Percentiles rank a stretch among this genome's conserved stretches.
Conservation (phyloP, 2,329 filamentous ascomycete genomes). For the Scortechinia acanthostroma region DNA sequence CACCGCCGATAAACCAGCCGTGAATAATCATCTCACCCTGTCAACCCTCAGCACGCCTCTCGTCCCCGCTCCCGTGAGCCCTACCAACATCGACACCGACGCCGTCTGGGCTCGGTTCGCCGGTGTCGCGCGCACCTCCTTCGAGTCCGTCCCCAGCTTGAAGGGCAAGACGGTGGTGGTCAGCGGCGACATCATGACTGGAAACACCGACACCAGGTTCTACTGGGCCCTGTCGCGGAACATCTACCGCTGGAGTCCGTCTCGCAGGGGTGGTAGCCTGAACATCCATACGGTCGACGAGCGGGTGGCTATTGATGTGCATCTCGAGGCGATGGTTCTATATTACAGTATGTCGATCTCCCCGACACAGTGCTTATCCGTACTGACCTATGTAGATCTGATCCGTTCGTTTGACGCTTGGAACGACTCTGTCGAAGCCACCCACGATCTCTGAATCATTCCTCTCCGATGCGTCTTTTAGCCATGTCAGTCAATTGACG, state of each 20-base stretch:
- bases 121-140: conserved; percentile 5
- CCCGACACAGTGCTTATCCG: too few relatives aligned
- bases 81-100: conserved; percentile 29
- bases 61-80: not conserved
- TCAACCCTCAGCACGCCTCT: conserved; percentile 9
- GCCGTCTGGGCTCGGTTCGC: conserved; percentile 19
- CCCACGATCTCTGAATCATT: not conserved
- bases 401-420: not conserved
- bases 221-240: conserved; percentile 7
- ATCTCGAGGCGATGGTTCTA: conserved; percentile 8
- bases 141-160: not conserved
- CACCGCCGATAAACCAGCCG: too few relatives aligned
- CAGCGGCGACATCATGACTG: not conserved
- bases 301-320: conserved; percentile 11
- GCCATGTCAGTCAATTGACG: too few relatives aligned
- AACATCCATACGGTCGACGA: conserved; percentile 14
- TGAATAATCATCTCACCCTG: conserved; percentile 8
- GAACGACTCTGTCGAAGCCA: not conserved
- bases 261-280: conserved; percentile 8
- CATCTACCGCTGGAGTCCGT: conserved; percentile 13
- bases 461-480: too few relatives aligned
- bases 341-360: not conserved
- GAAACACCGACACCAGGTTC: not conserved
- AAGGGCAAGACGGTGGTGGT: not conserved
- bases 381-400: not conserved